Evolutionary conservation across 371 early-diverging fungal genomes (phyloP).

Genomic region (Mortierella sp.): DNA sequence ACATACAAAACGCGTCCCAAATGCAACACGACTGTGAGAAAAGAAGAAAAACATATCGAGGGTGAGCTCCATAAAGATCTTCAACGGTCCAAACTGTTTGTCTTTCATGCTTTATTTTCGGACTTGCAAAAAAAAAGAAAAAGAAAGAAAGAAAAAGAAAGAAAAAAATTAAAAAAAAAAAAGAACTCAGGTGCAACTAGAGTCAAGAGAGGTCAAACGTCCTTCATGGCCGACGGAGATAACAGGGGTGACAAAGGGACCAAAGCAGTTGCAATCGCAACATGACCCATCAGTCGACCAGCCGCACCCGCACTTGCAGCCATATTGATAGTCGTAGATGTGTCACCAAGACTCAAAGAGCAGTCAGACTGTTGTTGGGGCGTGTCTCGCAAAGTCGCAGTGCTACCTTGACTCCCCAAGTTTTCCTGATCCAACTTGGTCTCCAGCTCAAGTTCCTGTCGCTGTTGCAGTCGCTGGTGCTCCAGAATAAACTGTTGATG

Average conservation of each 20-base stretch:
- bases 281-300: neutral
- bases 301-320: neutral
- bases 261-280: neutral
- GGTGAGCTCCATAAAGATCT: neutral
- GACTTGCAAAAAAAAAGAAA: neutral
- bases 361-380: neutral
- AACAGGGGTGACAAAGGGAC: neutral
- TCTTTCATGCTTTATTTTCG: no score
- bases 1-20: neutral
- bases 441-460: constrained; percentile 18
- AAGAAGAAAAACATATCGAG: neutral
- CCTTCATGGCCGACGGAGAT: neutral
- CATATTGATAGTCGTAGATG: neutral
- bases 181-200: neutral
- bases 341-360: neutral
- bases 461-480: constrained; percentile 33
- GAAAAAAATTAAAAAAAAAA: neutral
- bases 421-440: neutral
- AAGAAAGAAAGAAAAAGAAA: neutral
- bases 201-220: neutral
- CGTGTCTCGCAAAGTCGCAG: neutral
- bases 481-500: constrained; percentile 34
- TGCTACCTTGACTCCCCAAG: neutral
- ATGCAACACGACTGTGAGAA: neutral
- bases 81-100: neutral